Base-by-base conservation (phyloP, 352 stramenopile species). In the Globisporangium uncinulatum region DNA sequence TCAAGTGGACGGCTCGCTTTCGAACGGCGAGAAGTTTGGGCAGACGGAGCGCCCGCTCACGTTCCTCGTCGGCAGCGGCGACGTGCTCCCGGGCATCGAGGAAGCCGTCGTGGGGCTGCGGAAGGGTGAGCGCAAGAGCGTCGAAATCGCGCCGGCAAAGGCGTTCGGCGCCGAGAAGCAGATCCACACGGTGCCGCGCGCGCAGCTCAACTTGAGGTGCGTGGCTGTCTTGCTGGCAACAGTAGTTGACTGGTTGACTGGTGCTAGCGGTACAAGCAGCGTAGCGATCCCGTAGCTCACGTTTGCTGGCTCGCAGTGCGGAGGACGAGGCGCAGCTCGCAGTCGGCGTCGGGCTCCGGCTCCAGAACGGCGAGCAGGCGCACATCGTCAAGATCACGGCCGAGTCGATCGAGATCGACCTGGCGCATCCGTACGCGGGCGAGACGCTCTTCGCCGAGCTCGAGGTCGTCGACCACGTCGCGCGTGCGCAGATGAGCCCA, bases 381-480 rank as follows among this genome's bases (percentile, higher is more conserved):
- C 75, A 68, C 44, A 82, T 94, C 57, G 71, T 92, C 34, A 72
- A 78, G 46, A 63, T 94, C 41, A 80, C 74, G n/a, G 66, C 76
- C 19, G 76, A 94, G 17, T 71, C 58, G 14, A 83, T 92, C 32
- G 79, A 89, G 34, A 83, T 94, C 42, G 80, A 94, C 51, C 52
- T 89, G 45, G 72, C 81, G 19, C 81, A 91, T 57, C 76, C 77
- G 20, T 89, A 87, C 59, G 79, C 83, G 9, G 82, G 82, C n/a
- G 74, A 94, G 64, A 90, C 83, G 43, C 67, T 94, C 34, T 85
- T 72, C 31, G 76, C 89, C 10, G 84, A 86, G 47, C 44, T 94
- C 50, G 73, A 85, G 52, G 54, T 92, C 32, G 71, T 92, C 20
- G 80, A 91, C 51, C 67, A 86, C 51, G 58, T 85, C 20, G 59